phyloP scores from a whole-genome alignment of 331 rosid genomes.

The Phaseolus coccineus region DNA sequence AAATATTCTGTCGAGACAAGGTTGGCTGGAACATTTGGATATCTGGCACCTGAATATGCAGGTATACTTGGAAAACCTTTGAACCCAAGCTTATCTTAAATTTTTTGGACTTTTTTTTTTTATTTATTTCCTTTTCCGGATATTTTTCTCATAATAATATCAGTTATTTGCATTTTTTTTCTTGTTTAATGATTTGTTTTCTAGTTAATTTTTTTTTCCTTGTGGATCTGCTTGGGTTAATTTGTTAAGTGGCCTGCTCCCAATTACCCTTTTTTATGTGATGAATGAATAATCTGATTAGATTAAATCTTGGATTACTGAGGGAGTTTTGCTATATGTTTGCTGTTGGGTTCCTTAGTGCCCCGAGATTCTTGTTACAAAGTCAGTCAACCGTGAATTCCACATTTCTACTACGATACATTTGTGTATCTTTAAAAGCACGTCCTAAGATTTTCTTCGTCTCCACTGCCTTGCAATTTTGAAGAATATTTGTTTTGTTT shows the following conservation, averaged over 20 bases:
- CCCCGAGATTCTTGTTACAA: neutral
- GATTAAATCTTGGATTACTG: neutral
- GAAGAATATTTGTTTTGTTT: constrained; percentile 8
- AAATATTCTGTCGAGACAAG: constrained; percentile 81
- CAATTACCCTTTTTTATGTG: neutral
- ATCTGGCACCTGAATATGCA: constrained; percentile 88
- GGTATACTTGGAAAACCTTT: constrained; percentile 52
- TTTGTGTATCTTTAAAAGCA: constrained; percentile 3
- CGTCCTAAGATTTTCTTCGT: neutral
- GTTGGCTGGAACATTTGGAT: constrained; percentile 83
- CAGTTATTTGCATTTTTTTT: constrained; percentile 2
- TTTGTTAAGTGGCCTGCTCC: neutral
- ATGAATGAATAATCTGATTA: neutral
- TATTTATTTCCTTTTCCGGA: neutral
- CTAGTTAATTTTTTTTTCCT: neutral
- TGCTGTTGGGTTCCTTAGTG: neutral
- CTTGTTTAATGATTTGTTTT: neutral
- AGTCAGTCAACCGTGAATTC: neutral
- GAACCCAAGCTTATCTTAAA: neutral
- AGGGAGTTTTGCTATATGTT: neutral
- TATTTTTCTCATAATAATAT: neutral
- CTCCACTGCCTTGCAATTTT: neutral
- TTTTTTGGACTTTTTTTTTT: constrained; percentile 6
- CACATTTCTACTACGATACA: constrained; percentile 9
- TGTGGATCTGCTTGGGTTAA: neutral